Evolutionary conservation across 2,329 filamentous ascomycete species (phyloP).

Genomic region (Hortaea werneckii): DNA sequence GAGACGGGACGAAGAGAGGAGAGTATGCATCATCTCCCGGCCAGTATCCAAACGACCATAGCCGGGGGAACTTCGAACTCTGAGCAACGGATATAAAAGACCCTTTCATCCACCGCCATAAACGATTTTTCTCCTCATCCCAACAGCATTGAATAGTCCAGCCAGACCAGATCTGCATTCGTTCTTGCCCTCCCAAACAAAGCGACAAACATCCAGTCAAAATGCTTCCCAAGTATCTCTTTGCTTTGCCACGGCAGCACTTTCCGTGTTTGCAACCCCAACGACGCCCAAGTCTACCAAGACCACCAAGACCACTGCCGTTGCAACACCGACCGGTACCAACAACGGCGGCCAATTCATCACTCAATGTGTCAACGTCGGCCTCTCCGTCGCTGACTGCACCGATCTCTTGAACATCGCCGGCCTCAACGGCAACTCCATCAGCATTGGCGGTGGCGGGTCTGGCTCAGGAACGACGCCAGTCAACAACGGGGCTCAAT

Average conservation of each 20-base stretch:
- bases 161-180: no score
- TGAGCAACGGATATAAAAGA: no score
- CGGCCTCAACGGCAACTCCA: constrained; percentile 6
- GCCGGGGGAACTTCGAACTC: no score
- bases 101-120: no score
- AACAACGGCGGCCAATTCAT: constrained; percentile 6
- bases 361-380: constrained; percentile 5
- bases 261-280: not conserved
- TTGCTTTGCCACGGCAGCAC: not conserved
- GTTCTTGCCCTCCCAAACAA: no score
- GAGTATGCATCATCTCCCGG: no score
- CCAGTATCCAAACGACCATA: no score
- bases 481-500: constrained; percentile 6
- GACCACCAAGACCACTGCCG: not conserved
- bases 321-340: constrained; percentile 1
- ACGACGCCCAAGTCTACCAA: not conserved
- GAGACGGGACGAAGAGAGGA: no score
- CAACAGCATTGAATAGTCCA: no score
- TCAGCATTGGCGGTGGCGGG: constrained; percentile 2
- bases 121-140: no score
- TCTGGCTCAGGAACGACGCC: not conserved
- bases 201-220: not conserved
- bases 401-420: constrained; percentile 8
- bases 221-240: not conserved
- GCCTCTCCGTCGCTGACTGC: constrained; percentile 9